phyloP scores from a whole-genome alignment of 148 eudicot genomes.

The Salicornia ramosissima region DNA sequence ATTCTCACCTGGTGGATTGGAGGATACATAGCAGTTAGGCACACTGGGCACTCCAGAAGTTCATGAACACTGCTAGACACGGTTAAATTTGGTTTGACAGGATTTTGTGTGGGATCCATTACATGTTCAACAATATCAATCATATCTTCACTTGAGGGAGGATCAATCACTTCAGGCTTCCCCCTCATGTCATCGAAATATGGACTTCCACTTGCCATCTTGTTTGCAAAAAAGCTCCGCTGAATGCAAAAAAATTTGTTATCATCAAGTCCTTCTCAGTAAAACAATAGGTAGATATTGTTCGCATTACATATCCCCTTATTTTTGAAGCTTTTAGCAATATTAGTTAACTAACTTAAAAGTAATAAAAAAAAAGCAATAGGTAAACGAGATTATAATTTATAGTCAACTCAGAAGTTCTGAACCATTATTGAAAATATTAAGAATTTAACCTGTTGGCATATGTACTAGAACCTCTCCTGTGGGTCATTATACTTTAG shows the following conservation, averaged over 20 bases:
- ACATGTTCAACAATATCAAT: conserved; percentile 60
- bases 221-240: conserved; percentile 9
- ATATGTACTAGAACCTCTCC: neutral
- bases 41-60: conserved; percentile 85
- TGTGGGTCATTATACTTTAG: neutral
- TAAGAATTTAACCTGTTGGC: too few species aligned
- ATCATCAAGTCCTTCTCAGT: neutral
- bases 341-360: neutral
- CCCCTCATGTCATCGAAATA: conserved; percentile 62
- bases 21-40: conserved; percentile 97
- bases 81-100: conserved; percentile 49
- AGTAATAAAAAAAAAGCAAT: neutral
- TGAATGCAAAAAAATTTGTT: conserved; percentile 8
- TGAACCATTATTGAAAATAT: neutral
- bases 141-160: conserved; percentile 59
- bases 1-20: conserved; percentile 82
- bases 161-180: conserved; percentile 76
- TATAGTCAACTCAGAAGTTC: neutral
- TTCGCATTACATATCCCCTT: neutral
- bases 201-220: conserved; percentile 68
- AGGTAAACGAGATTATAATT: neutral
- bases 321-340: neutral
- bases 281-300: neutral
- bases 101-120: conserved; percentile 52
- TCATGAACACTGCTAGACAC: conserved; percentile 82